These are phyloP conservation scores for Tolypocladium ovalisporum DNA, from an alignment of 2,329 filamentous ascomycete genomes.

Conservation along the genomic window DNA sequence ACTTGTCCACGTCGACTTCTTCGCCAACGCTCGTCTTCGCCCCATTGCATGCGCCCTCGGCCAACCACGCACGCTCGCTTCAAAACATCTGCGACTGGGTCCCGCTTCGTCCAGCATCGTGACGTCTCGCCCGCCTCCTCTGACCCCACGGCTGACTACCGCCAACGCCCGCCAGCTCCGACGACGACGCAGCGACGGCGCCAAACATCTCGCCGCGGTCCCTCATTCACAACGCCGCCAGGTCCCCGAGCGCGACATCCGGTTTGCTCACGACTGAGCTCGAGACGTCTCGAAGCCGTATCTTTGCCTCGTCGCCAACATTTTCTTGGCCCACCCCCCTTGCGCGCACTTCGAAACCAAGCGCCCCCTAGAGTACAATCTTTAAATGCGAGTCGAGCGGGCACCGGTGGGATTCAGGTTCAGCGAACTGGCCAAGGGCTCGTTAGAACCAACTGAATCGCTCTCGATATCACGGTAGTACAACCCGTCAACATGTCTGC, in stretches of 20 bases:
- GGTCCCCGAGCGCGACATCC: not conserved
- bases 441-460: slow-evolving; percentile 9
- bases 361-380: not conserved
- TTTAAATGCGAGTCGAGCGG: slow-evolving; percentile 10
- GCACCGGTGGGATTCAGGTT: slow-evolving; percentile 6
- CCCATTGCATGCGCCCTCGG: not conserved
- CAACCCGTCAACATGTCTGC: slow-evolving; percentile 16
- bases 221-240: not conserved
- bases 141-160: not conserved
- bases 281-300: not conserved
- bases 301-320: not conserved
- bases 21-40: not conserved
- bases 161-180: not conserved
- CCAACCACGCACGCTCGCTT: not conserved
- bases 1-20: not conserved
- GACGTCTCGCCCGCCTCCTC: not conserved
- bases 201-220: not conserved
- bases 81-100: not conserved
- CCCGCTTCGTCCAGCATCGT: not conserved
- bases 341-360: not conserved
- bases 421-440: slow-evolving; percentile 8
- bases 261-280: not conserved
- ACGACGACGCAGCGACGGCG: not conserved
- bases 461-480: slow-evolving; percentile 4
- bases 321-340: not conserved